phyloP scores from a whole-genome alignment of 768 basidiomycete species.

The Neoboletus subvelutipes region DNA sequence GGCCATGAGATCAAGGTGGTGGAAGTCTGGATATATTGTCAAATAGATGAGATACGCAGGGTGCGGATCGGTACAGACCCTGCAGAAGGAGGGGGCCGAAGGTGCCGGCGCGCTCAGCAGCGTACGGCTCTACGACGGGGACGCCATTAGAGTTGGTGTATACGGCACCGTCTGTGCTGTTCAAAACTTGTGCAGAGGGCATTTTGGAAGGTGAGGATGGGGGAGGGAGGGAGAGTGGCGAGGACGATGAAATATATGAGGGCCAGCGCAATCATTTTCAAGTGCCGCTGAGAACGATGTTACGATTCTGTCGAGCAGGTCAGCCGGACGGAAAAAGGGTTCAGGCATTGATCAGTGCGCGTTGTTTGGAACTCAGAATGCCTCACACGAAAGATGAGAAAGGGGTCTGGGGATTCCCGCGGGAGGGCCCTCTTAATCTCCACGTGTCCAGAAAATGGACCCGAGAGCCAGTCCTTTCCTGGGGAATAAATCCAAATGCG shows the following conservation, averaged over 20 bases:
- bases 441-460: background rate
- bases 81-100: slow-evolving; percentile 87
- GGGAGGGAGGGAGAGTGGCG: background rate
- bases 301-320: slow-evolving; percentile 11
- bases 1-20: slow-evolving; percentile 84
- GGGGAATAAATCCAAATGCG: background rate
- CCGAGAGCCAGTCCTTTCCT: background rate
- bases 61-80: slow-evolving; percentile 44
- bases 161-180: slow-evolving; percentile 51
- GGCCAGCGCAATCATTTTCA: slow-evolving; percentile 18
- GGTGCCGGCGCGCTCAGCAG: slow-evolving; percentile 69
- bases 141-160: slow-evolving; percentile 90
- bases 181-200: slow-evolving; percentile 63
- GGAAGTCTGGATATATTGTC: slow-evolving; percentile 60
- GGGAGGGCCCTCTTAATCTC: background rate
- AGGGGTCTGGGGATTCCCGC: background rate
- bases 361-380: slow-evolving; percentile 8
- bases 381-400: slow-evolving; percentile 8
- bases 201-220: slow-evolving; percentile 37
- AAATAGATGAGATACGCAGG: slow-evolving; percentile 7
- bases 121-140: slow-evolving; percentile 73
- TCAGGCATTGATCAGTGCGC: background rate
- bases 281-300: slow-evolving; percentile 23
- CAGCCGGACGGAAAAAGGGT: slow-evolving; percentile 7
- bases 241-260: slow-evolving; percentile 14